Percentiles rank a stretch among this genome's conserved stretches.
phyloP scores from a whole-genome alignment of 495 filamentous ascomycete genomes.

The Aspergillus olivimuriae region DNA sequence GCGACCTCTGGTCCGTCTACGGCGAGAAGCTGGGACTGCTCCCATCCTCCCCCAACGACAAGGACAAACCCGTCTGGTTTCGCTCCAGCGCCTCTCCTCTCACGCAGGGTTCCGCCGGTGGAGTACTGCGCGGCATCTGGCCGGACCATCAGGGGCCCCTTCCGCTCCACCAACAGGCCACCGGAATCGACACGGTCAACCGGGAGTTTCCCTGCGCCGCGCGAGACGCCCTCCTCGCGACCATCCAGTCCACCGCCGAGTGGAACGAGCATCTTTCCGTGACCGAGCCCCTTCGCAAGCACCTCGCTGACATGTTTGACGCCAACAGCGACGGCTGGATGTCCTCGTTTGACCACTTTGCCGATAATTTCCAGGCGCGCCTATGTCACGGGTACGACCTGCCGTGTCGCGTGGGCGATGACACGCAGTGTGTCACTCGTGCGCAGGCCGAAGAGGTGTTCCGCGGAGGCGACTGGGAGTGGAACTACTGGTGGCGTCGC shows the following conservation, averaged over 20 bases:
- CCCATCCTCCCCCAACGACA: slow-evolving; percentile 9
- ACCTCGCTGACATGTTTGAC: slow-evolving; percentile 31
- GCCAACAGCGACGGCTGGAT: slow-evolving; percentile 28
- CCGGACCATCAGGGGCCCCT: slow-evolving; percentile 27
- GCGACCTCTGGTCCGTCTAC: slow-evolving; percentile 34
- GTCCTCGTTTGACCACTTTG: slow-evolving; percentile 37
- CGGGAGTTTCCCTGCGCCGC: slow-evolving; percentile 31
- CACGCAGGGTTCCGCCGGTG: slow-evolving; percentile 34
- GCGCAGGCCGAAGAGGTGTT: slow-evolving; percentile 34
- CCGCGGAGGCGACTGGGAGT: slow-evolving; percentile 41
- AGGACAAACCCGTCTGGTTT: slow-evolving; percentile 29
- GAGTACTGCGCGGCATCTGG: slow-evolving; percentile 35
- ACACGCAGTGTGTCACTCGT: slow-evolving; percentile 24
- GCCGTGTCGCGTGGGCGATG: slow-evolving; percentile 27
- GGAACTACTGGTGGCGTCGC: slow-evolving; percentile 40
- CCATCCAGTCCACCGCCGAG: slow-evolving; percentile 22
- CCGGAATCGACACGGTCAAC: slow-evolving; percentile 32
- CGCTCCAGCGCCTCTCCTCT: slow-evolving; percentile 33
- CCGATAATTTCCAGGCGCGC: slow-evolving; percentile 39
- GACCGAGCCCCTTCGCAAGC: slow-evolving; percentile 24
- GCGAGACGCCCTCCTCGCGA: slow-evolving; percentile 16
- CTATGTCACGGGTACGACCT: slow-evolving; percentile 38
- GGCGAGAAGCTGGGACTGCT: slow-evolving; percentile 29
- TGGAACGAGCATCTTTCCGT: slow-evolving; percentile 35
- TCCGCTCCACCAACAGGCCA: slow-evolving; percentile 35